Percentiles rank a stretch among this genome's conserved stretches.
These are phyloP conservation scores for Carex kokanica DNA, from an alignment of 176 grass and related monocot species.

Conservation along the genomic window DNA sequence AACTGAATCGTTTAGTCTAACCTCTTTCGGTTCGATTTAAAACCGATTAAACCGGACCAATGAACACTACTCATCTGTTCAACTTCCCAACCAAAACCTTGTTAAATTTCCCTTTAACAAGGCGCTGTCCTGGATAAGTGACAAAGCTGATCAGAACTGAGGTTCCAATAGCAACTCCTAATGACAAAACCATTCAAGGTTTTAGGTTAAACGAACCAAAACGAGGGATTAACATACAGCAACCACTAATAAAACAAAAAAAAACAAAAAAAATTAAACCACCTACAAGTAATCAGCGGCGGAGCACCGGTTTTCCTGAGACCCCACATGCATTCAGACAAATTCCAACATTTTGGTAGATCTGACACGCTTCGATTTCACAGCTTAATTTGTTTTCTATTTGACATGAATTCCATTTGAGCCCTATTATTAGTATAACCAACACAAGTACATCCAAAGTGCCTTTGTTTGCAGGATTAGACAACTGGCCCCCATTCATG, in stretches of 20 bases:
- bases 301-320: not conserved
- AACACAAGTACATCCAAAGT: not conserved
- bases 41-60: too few species aligned
- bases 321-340: constrained; percentile 29
- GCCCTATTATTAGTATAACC: not conserved
- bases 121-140: not conserved
- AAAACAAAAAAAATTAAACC: not conserved
- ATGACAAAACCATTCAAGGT: constrained; percentile 25
- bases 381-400: not conserved
- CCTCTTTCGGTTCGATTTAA: too few species aligned
- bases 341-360: constrained; percentile 32
- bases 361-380: constrained; percentile 27
- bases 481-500: constrained; percentile 16
- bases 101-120: not conserved
- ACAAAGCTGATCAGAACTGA: not conserved
- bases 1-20: too few species aligned
- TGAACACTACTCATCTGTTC: not conserved
- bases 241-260: not conserved
- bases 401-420: constrained; percentile 13
- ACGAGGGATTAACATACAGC: not conserved
- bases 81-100: not conserved
- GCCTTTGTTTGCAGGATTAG: not conserved
- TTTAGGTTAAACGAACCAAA: constrained; percentile 20
- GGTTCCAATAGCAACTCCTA: not conserved
- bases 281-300: constrained; percentile 14